phyloP scores from a whole-genome alignment of 2,329 filamentous ascomycete genomes.

The Ascochyta rabiei region DNA sequence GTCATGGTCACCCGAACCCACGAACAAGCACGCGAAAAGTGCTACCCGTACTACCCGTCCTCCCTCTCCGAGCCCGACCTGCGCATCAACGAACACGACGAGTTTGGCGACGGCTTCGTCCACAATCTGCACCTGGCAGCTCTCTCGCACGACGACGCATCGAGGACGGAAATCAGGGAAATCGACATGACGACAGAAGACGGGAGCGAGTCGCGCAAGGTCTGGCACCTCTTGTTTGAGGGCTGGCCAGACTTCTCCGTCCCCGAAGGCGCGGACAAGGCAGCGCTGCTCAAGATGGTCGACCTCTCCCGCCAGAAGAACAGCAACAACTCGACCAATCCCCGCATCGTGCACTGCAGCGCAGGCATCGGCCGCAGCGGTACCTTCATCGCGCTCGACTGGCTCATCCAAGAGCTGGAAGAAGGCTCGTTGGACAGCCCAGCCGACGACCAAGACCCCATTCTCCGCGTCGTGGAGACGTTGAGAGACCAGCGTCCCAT shows the following conservation, averaged over 20 bases:
- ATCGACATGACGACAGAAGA: constrained; percentile 60
- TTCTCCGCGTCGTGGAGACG: constrained; percentile 78
- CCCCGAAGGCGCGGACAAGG: constrained; percentile 70
- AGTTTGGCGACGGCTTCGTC: constrained; percentile 69
- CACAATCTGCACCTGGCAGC: constrained; percentile 70
- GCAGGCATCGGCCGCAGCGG: constrained; percentile 93
- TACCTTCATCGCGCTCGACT: constrained; percentile 95
- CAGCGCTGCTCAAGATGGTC: constrained; percentile 73
- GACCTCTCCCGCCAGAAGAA: constrained; percentile 68
- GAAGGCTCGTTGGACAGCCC: constrained; percentile 67
- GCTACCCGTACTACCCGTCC: constrained; percentile 83
- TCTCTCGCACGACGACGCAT: constrained; percentile 61
- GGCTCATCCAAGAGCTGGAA: constrained; percentile 81
- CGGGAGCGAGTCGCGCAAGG: constrained; percentile 62
- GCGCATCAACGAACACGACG: constrained; percentile 66
- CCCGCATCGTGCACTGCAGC: constrained; percentile 75
- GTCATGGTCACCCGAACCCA: constrained; percentile 93
- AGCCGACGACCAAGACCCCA: constrained; percentile 65
- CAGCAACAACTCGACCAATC: constrained; percentile 58
- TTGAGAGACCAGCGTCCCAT: constrained; percentile 86
- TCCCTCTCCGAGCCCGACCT: constrained; percentile 46
- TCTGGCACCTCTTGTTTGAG: constrained; percentile 86
- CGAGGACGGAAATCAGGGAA: constrained; percentile 73
- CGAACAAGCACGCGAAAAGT: constrained; percentile 80
- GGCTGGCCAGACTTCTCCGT: constrained; percentile 92